Percentiles rank a stretch among this genome's conserved stretches.
Conservation (phyloP, 2,329 filamentous ascomycete genomes). For the Sclerotinia nivalis region DNA sequence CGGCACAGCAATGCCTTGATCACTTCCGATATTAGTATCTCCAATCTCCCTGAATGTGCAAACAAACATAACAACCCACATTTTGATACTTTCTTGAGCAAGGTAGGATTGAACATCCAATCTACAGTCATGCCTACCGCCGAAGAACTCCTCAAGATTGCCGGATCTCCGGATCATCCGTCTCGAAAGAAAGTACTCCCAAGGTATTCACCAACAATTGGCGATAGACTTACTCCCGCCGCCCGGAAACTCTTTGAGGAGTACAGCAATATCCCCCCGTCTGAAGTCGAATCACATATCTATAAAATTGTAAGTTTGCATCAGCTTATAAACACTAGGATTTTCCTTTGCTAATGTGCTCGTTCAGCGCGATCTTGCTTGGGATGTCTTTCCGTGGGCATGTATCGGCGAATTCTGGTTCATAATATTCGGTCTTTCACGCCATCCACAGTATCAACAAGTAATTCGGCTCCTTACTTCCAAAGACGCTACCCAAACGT, state of each 20-base stretch:
- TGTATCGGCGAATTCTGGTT: not conserved
- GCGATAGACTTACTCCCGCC: not conserved
- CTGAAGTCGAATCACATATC: not conserved
- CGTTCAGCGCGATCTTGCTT: not conserved
- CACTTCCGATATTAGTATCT: no score
- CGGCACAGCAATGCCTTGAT: no score
- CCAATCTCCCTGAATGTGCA: not conserved
- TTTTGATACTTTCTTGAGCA: no score
- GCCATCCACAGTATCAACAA: not conserved
- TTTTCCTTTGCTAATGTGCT: not conserved
- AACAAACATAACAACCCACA: not conserved
- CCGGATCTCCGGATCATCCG: not conserved
- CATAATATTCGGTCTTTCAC: not conserved
- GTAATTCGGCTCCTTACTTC: not conserved
- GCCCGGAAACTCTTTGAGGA: not conserved
- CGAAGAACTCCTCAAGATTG: not conserved
- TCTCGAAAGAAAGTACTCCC: not conserved
- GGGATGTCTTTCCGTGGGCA: not conserved
- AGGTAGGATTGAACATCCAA: not conserved
- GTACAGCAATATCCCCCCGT: not conserved
- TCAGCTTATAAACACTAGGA: not conserved
- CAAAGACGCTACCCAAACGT: not conserved
- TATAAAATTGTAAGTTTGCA: not conserved
- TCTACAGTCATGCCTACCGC: not conserved
- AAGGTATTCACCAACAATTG: not conserved